Percentiles rank a stretch among this genome's conserved stretches.
Conservation (phyloP, 495 filamentous ascomycete genomes). For the Penicillium daleae region DNA sequence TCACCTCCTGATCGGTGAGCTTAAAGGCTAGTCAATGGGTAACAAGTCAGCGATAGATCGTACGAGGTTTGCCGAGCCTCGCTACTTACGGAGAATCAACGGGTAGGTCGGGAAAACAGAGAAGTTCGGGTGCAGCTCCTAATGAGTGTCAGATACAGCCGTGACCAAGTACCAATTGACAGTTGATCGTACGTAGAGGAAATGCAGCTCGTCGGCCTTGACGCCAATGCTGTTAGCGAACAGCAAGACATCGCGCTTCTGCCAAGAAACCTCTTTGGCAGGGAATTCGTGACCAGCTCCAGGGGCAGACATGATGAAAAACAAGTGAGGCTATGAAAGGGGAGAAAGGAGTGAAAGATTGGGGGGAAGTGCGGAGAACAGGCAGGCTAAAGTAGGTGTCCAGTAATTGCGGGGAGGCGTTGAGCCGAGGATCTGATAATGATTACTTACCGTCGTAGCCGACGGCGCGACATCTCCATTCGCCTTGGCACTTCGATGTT, state of each 20-base stretch:
- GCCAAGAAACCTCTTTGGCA: slow-evolving; percentile 72
- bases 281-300: slow-evolving; percentile 83
- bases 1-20: slow-evolving; percentile 72
- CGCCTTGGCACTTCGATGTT: slow-evolving; percentile 15
- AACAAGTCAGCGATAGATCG: slow-evolving; percentile 6
- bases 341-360: slow-evolving; percentile 1
- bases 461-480: slow-evolving; percentile 14
- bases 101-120: slow-evolving; percentile 86
- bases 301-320: slow-evolving; percentile 53
- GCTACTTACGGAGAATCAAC: slow-evolving; percentile 70
- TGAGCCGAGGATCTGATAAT: slow-evolving; percentile 41
- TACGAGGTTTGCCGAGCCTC: neutral
- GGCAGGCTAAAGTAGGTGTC: slow-evolving; percentile 25
- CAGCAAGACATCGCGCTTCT: slow-evolving; percentile 82
- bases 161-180: neutral
- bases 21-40: slow-evolving; percentile 67
- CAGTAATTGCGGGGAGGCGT: slow-evolving; percentile 30
- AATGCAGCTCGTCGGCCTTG: slow-evolving; percentile 85
- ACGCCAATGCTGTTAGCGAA: slow-evolving; percentile 88
- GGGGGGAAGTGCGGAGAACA: slow-evolving; percentile 6
- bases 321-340: neutral
- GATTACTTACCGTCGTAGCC: slow-evolving; percentile 27
- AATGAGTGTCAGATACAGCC: neutral
- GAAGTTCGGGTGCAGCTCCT: slow-evolving; percentile 86
- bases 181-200: slow-evolving; percentile 71